phyloP scores from a whole-genome alignment of 2,329 filamentous ascomycete species.

The Aureobasidium melanogenum region DNA sequence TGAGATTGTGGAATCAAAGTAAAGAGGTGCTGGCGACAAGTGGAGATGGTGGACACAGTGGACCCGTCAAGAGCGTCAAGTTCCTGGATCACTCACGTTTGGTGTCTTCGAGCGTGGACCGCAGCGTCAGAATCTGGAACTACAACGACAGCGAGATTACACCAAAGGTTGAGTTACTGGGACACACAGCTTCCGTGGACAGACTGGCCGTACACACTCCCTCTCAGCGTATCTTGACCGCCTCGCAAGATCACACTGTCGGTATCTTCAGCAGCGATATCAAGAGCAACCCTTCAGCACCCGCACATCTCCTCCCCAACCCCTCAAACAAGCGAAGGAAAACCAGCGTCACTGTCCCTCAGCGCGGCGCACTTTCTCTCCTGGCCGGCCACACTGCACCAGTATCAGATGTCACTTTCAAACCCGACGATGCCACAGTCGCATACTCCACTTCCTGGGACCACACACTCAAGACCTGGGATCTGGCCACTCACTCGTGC shows the following conservation, averaged over 20 bases:
- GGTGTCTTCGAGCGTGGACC: constrained; percentile 75
- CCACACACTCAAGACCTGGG: constrained; percentile 82
- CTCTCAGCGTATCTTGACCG: constrained; percentile 72
- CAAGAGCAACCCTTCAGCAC: constrained; percentile 63
- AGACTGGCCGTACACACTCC: constrained; percentile 64
- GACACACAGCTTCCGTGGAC: constrained; percentile 68
- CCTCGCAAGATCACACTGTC: constrained; percentile 71
- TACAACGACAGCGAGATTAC: constrained; percentile 65
- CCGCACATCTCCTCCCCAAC: constrained; percentile 59
- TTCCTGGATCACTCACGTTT: constrained; percentile 73
- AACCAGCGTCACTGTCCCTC: constrained; percentile 44
- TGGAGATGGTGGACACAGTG: constrained; percentile 62
- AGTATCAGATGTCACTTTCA: constrained; percentile 75
- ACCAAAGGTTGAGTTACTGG: constrained; percentile 72
- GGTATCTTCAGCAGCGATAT: constrained; percentile 86
- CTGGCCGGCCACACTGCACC: constrained; percentile 63
- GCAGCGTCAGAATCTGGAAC: constrained; percentile 83
- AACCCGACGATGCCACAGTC: constrained; percentile 74
- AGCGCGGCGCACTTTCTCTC: constrained; percentile 70
- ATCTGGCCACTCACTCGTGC: constrained; percentile 69
- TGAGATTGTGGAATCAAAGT: constrained; percentile 83
- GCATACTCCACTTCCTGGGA: constrained; percentile 89
- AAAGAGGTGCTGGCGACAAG: constrained; percentile 78
- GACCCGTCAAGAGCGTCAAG: constrained; percentile 70
- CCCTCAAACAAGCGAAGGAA: constrained; percentile 67